Conservation (phyloP, 192 early-diverging fungal species). For the Chytriomyces sp. region DNA sequence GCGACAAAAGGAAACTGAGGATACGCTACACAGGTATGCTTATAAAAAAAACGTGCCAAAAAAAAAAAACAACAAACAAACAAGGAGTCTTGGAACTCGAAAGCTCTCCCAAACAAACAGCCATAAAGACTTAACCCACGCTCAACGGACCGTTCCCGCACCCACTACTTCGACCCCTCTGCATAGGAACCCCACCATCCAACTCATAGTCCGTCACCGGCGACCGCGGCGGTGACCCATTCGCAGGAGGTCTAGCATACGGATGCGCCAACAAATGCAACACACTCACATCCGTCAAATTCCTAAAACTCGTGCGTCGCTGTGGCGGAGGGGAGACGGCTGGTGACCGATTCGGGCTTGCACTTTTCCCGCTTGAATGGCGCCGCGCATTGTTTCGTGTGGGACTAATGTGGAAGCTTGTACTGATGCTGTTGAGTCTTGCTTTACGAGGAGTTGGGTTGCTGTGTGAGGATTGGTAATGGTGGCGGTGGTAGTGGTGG, state of each 20-base stretch:
- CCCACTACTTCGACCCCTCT: no score
- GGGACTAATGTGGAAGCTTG: slow-evolving; percentile 12
- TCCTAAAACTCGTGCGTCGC: background rate
- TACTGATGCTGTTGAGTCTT: background rate
- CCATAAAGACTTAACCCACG: no score
- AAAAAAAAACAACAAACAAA: no score
- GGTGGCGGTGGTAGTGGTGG: background rate
- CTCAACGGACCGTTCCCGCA: no score
- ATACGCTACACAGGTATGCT: no score
- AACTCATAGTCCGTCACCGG: no score
- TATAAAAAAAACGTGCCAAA: no score
- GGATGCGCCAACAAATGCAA: background rate
- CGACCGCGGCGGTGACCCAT: background rate
- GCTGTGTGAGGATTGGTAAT: background rate
- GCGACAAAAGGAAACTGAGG: no score
- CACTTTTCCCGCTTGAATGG: background rate
- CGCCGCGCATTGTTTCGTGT: background rate
- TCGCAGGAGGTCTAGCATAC: background rate
- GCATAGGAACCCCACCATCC: no score
- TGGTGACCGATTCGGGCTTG: background rate
- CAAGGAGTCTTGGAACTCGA: no score
- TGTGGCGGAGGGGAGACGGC: background rate
- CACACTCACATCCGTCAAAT: background rate
- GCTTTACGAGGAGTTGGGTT: background rate
- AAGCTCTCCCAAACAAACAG: no score